Base-by-base conservation (phyloP, 441 rosid genomes). In the Manihot esculenta region DNA sequence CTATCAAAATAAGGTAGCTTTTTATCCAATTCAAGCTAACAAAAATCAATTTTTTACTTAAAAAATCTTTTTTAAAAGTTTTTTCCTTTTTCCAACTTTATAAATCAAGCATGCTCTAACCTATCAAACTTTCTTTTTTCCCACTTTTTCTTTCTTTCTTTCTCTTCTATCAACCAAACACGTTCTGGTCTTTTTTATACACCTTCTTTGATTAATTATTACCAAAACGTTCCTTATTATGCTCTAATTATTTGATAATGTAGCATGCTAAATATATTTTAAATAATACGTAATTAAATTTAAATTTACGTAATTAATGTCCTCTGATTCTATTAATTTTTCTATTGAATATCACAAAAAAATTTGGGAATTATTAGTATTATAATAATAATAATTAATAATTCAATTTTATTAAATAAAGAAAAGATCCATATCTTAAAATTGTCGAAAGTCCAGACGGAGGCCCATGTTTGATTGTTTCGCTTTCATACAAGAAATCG, bases 21-120 rank as follows among this genome's bases (percentile, higher is more conserved):
- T 79, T 73, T 79, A 83, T 82, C 84, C 81, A 77, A 74, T 81
- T 75, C 69, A 78, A 80, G 76, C 69, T 81, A 75, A 60, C 33
- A 69, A 72, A 55, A 76, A 78, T 72, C 68, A 38, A 33, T 33
- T n/a, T n/a, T n/a, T 56, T 51, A 66, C 75, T 69, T 76, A n/a
- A 11, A 45, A 45, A 62, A 50, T 38, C 82, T 82, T 83, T 73
- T 74, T 38, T 38, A 64, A 84, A 84, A 82, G 81, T 65, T 50
- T 64, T 68, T 13, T 68, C 74, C 69, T 78, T 81, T 80, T 58
- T 55, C 50, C 59, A 53, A 44, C 76, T 78, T 79, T 79, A 54
- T 56, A 68, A 73, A 70, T 64, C 75, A 62, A 51, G 77, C 89
- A 83, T 73, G 86, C 76, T 81, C 79, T 64, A 69, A 15, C 51